Base-by-base conservation (phyloP, 257 asterid species). In the Oldenlandia corymbosa region DNA sequence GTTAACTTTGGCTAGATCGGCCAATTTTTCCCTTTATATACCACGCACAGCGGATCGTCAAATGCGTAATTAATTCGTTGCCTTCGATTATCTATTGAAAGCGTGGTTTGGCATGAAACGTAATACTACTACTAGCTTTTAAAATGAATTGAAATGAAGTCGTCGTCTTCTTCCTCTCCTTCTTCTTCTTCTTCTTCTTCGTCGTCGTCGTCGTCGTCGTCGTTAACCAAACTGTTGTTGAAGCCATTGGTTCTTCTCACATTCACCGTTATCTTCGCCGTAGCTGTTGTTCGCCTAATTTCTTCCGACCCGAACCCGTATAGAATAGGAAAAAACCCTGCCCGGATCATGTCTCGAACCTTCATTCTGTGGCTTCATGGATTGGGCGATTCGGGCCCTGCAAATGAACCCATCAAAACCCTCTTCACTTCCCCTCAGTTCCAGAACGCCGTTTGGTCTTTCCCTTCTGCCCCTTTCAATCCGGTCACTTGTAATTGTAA, bases 321-420 rank as follows among this genome's bases (percentile, higher is more conserved):
- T n/a, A 39, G 78, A n/a, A n/a, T n/a, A n/a, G n/a, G n/a, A 26
- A n/a, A 27, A 10, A 45, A 50, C 46, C 69, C 84, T 66, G 71
- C 62, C 46, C 74, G 76, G 30, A 86, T n/a, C n/a, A n/a, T 86
- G 94, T 83, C 89, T 12, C 83, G 94, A 69, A 87, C 81, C 83
- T 89, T 93, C 52, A 57, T 93, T 23, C 62, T 93, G 67, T 93
- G 99, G 97, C 88, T 93, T 36, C 99, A 93, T 49, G 97, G 99
- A 16, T 83, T 89, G 76, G 99, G 97, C 66, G 97, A 87, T 71
- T 85, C 97, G 72, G 99, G 99, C 48, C 94, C 95, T 9, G 96
- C 96, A 58, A 92, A 92, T 73, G 99, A 93, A 63, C 97, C 96
- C 46, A 89, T 89, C 78, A 89, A 77, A 80, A 58, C 83, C 64